These are phyloP conservation scores for Fusarium ambrosium DNA, from an alignment of 2,329 filamentous ascomycete species.

Conservation along the genomic window DNA sequence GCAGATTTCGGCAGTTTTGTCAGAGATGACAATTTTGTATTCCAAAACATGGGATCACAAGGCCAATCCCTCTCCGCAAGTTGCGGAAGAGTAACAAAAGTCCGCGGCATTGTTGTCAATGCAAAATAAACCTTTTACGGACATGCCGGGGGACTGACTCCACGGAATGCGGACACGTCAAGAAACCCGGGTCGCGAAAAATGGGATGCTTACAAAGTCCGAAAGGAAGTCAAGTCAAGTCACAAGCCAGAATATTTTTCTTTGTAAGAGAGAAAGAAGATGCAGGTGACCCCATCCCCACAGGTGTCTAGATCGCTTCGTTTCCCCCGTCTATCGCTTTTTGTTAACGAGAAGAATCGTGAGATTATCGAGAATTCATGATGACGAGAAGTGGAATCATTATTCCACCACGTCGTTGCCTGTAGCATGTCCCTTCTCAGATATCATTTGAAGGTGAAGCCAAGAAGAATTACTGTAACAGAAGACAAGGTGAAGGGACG, in stretches of 20 bases:
- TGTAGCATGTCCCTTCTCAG: not conserved
- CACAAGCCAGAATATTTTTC: not conserved
- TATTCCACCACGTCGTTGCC: not conserved
- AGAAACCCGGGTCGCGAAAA: constrained; percentile 2
- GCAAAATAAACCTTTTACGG: constrained; percentile 1
- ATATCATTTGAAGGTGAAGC: not conserved
- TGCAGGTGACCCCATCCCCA: not conserved
- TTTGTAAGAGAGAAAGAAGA: constrained; percentile 5
- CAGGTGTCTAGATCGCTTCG: not conserved
- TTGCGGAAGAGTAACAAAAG: not conserved
- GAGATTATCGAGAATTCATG: not conserved
- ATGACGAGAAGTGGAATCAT: constrained; percentile 11
- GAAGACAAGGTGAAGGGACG: not conserved
- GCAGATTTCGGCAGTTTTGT: not conserved
- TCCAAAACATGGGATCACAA: not conserved
- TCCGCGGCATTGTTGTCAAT: not conserved
- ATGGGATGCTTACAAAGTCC: constrained; percentile 7
- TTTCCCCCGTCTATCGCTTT: not conserved
- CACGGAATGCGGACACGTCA: constrained; percentile 4
- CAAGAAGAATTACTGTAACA: not conserved
- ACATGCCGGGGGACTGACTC: constrained; percentile 6
- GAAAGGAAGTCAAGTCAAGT: not conserved
- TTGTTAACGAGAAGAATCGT: not conserved
- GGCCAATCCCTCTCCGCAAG: not conserved
- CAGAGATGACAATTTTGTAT: not conserved